Conservation (phyloP, 2,329 filamentous ascomycete genomes). For the Cercospora berteroae region DNA sequence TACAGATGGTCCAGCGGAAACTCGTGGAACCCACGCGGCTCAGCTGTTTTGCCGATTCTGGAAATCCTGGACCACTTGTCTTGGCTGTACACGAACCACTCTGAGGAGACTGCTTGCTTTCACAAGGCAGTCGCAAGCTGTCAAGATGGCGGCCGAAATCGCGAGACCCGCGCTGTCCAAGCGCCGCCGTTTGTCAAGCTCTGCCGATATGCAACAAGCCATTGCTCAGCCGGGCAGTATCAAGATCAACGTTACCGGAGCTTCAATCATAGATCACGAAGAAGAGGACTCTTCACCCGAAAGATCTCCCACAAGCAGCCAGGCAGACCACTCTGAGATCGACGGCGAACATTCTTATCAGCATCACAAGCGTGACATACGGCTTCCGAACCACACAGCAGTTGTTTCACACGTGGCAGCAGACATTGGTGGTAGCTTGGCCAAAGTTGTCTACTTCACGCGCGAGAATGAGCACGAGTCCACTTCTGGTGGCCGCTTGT, state of each 20-base stretch:
- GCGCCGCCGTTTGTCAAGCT: conserved; percentile 35
- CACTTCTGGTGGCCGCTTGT: conserved; percentile 82
- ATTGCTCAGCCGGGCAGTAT: conserved; percentile 66
- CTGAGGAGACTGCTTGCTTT: neutral
- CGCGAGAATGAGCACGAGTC: conserved; percentile 58
- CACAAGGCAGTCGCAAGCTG: neutral
- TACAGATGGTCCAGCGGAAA: neutral
- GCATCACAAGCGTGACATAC: conserved; percentile 85
- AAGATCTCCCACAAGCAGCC: conserved; percentile 43
- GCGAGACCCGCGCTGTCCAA: conserved; percentile 12
- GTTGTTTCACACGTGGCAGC: conserved; percentile 96
- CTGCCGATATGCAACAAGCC: conserved; percentile 49
- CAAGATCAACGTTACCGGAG: conserved; percentile 93
- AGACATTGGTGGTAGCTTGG: conserved; percentile 94
- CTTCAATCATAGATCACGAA: conserved; percentile 90
- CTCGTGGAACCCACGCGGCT: conserved; percentile 7
- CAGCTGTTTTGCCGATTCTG: conserved; percentile 8
- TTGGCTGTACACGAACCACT: neutral
- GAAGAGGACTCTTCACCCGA: conserved; percentile 37
- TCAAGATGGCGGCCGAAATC: conserved; percentile 18
- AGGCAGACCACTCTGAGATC: conserved; percentile 33
- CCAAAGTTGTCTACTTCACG: conserved; percentile 96
- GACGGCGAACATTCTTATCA: conserved; percentile 55
- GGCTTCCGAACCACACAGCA: conserved; percentile 91
- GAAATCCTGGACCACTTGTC: conserved; percentile 6